phyloP scores from a whole-genome alignment of 148 eudicot species.

The Camellia lanceoleosa region DNA sequence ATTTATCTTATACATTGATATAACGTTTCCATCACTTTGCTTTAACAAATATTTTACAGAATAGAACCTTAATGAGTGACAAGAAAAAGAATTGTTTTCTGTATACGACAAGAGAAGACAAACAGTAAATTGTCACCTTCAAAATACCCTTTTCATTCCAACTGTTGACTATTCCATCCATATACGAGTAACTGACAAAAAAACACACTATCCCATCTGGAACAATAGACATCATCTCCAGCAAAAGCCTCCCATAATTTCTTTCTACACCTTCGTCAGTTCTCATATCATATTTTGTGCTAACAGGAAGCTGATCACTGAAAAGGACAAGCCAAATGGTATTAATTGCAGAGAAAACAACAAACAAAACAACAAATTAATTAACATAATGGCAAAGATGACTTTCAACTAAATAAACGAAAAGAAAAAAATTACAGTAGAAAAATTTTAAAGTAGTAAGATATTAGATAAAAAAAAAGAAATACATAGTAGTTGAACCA shows the following conservation, averaged over 20 bases:
- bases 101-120: neutral
- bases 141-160: slow-evolving; percentile 94
- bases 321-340: slow-evolving; percentile 25
- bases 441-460: neutral
- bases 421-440: neutral
- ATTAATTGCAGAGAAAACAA: slow-evolving; percentile 1
- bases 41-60: neutral
- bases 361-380: neutral
- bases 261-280: slow-evolving; percentile 96
- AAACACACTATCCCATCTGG: slow-evolving; percentile 99
- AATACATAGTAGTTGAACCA: too few species aligned
- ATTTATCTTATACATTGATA: neutral
- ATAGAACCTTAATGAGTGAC: neutral
- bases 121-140: slow-evolving; percentile 46
- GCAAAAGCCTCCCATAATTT: slow-evolving; percentile 92
- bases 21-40: neutral
- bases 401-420: too few species aligned
- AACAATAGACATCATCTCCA: slow-evolving; percentile 95
- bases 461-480: neutral
- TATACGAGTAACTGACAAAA: slow-evolving; percentile 96
- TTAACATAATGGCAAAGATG: neutral
- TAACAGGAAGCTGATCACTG: slow-evolving; percentile 99
- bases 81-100: neutral
- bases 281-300: slow-evolving; percentile 92
- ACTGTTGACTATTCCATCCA: slow-evolving; percentile 96